These are phyloP conservation scores for Erythrobasidium hasegawianum DNA, from an alignment of 1,284 basidiomycete species.

Conservation along the genomic window DNA sequence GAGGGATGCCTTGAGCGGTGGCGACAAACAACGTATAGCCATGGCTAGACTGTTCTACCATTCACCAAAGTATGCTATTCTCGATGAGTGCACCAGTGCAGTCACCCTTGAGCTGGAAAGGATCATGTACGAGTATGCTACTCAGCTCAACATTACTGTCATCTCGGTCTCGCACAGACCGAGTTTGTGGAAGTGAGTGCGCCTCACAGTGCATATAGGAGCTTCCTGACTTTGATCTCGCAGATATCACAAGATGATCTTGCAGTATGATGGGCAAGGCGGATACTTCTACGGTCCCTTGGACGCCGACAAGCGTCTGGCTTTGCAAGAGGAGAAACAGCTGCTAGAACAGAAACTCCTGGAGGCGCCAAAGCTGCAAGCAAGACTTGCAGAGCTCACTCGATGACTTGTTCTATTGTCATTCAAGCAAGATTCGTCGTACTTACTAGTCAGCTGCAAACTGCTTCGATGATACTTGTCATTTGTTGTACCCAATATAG, in stretches of 20 bases:
- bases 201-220: not conserved
- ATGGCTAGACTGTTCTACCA: slow-evolving; percentile 98
- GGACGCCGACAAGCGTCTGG: slow-evolving; percentile 84
- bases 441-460: no score
- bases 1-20: slow-evolving; percentile 80
- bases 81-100: slow-evolving; percentile 92
- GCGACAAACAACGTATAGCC: slow-evolving; percentile 71
- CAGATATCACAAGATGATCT: slow-evolving; percentile 86
- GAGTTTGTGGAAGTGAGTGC: slow-evolving; percentile 33
- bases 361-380: slow-evolving; percentile 70
- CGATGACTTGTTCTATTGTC: no score
- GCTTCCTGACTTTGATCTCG: no score
- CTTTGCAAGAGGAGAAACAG: slow-evolving; percentile 91
- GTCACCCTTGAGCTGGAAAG: slow-evolving; percentile 89
- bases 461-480: no score
- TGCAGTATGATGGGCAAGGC: slow-evolving; percentile 65
- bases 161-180: slow-evolving; percentile 58
- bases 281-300: slow-evolving; percentile 69
- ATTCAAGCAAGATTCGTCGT: no score
- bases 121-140: slow-evolving; percentile 92
- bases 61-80: slow-evolving; percentile 90
- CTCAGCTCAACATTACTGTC: slow-evolving; percentile 77
- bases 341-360: slow-evolving; percentile 50
- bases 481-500: no score
- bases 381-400: slow-evolving; percentile 67